Conservation (phyloP, 2,329 filamentous ascomycete species). For the Venturia pyrina region DNA sequence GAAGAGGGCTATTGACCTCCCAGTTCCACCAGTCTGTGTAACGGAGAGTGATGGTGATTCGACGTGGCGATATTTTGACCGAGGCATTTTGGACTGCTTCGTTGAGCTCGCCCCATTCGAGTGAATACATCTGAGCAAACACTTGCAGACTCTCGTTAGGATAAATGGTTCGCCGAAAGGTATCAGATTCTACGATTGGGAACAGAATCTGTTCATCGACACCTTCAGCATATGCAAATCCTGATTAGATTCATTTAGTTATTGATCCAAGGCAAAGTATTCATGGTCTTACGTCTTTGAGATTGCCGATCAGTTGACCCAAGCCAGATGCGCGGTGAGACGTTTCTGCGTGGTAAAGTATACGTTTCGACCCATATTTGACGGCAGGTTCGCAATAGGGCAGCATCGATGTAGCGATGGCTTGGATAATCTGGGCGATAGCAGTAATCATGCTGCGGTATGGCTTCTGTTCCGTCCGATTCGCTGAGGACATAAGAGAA, state of each 20-base stretch:
- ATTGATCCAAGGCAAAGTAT: background rate
- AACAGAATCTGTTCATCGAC: background rate
- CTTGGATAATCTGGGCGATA: slow-evolving; percentile 1
- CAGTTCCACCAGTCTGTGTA: slow-evolving; percentile 9
- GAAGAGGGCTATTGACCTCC: background rate
- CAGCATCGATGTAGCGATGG: slow-evolving; percentile 1
- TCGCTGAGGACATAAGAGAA: background rate
- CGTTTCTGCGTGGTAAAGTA: slow-evolving; percentile 2
- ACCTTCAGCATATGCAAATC: background rate
- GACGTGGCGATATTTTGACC: background rate
- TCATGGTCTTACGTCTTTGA: background rate
- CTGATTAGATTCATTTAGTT: background rate
- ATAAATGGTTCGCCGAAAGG: background rate
- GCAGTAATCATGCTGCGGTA: background rate
- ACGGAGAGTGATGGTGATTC: slow-evolving; percentile 1
- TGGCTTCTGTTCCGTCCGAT: background rate
- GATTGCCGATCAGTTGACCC: background rate
- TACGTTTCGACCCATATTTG: background rate
- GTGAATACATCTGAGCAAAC: slow-evolving; percentile 1
- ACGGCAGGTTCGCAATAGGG: slow-evolving; percentile 5
- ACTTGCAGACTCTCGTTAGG: background rate
- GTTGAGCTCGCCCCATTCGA: background rate
- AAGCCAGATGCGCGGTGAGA: slow-evolving; percentile 1
- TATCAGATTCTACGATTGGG: background rate
- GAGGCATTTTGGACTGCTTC: background rate